Evolutionary conservation across 371 early-diverging fungal species (phyloP).

Genomic region (Circinella minor): DNA sequence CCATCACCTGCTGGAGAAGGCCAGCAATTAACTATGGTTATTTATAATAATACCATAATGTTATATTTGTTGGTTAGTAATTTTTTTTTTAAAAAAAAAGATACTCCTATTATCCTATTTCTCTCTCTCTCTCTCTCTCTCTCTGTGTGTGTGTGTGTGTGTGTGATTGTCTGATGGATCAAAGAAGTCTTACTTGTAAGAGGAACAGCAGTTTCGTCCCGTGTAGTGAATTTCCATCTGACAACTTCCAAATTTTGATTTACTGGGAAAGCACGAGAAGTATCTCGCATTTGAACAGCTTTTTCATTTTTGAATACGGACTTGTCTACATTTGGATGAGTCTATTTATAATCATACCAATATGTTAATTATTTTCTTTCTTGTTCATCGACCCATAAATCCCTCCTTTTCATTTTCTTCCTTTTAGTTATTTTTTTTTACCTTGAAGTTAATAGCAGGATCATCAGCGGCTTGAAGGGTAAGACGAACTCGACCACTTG

Average conservation of each 20-base stretch:
- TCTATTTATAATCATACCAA: slow-evolving; percentile 44
- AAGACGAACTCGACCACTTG: slow-evolving; percentile 62
- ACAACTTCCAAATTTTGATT: slow-evolving; percentile 85
- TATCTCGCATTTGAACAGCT: slow-evolving; percentile 82
- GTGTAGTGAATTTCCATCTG: slow-evolving; percentile 84
- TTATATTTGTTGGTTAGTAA: not conserved
- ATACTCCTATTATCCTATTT: too few species aligned
- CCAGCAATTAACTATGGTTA: slow-evolving; percentile 90
- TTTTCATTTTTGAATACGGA: slow-evolving; percentile 72
- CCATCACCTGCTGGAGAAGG: slow-evolving; percentile 91
- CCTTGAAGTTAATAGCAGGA: slow-evolving; percentile 78
- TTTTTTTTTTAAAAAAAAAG: too few species aligned
- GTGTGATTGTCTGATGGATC: not conserved
- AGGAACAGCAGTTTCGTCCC: slow-evolving; percentile 85
- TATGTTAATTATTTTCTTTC: too few species aligned
- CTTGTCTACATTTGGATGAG: slow-evolving; percentile 98
- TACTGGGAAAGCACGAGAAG: slow-evolving; percentile 85
- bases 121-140: too few species aligned
- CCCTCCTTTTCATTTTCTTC: too few species aligned
- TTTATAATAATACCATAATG: too few species aligned
- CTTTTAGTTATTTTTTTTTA: slow-evolving; percentile 25
- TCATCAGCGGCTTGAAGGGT: slow-evolving; percentile 59
- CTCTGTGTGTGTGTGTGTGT: too few species aligned
- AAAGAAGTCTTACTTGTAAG: slow-evolving; percentile 69
- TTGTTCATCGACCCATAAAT: too few species aligned